Percentiles rank a stretch among this genome's conserved stretches.
phyloP scores from a whole-genome alignment of 495 filamentous ascomycete species.

The Aspergillus baeticus region DNA sequence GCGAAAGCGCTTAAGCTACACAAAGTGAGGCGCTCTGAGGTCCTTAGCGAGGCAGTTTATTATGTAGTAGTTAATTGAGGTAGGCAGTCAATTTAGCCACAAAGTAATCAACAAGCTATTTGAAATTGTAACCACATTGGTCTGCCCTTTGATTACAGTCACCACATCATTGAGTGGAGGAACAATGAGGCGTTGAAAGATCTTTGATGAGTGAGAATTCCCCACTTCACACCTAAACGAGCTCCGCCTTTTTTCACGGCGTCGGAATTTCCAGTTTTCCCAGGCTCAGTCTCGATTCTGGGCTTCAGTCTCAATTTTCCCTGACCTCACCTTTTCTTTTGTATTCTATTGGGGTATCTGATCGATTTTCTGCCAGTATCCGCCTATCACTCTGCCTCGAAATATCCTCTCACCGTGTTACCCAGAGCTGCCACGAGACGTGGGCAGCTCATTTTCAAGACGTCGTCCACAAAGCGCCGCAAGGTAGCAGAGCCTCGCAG shows the following conservation, averaged over 20 bases:
- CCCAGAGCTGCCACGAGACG: conserved; percentile 48
- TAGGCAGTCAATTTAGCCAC: no score
- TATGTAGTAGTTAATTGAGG: no score
- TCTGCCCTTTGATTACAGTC: no score
- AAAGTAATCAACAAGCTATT: no score
- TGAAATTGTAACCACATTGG: no score
- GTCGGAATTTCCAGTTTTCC: neutral
- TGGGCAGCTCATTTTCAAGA: conserved; percentile 78
- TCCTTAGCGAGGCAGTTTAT: no score
- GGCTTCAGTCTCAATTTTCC: neutral
- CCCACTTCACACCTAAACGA: no score
- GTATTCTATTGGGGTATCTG: neutral
- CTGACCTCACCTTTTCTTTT: neutral
- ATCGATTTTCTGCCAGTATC: conserved; percentile 11
- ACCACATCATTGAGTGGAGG: no score
- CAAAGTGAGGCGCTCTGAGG: no score
- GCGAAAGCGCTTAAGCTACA: no score
- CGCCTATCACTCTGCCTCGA: conserved; percentile 4
- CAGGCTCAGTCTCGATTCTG: neutral
- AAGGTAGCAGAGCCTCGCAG: conserved; percentile 64
- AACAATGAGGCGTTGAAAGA: no score
- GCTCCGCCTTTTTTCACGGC: neutral
- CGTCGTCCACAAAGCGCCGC: conserved; percentile 90
- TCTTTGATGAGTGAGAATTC: no score
- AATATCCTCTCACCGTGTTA: conserved; percentile 22